Base-by-base conservation (phyloP, 2,329 filamentous ascomycete genomes). In the Colletotrichum paranaense region DNA sequence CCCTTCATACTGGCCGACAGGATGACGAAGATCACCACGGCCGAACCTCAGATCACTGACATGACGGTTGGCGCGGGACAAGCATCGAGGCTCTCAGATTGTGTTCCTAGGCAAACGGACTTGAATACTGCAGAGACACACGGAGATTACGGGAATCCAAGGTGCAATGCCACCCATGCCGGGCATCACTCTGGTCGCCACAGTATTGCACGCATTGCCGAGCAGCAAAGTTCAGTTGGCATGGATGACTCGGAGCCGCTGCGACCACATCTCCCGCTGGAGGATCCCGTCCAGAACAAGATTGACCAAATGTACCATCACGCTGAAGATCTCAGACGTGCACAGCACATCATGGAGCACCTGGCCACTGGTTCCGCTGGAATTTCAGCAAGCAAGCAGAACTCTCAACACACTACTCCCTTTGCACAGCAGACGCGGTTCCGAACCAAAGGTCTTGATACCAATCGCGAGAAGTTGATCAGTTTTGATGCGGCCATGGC, bases 311-410 rank as follows among this genome's bases (percentile, higher is more conserved):
- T 82, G 1, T 79, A 81, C 63, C 79, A 80, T 3, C 80, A 83
- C 73, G 79, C 80, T 8, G 75, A 82, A 52, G 79, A 81, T 28
- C 78, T 85, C 5, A 78, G 82, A 63, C 77, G 77, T 59, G 75
- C 79, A 22, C 78, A 80, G 35, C 82, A 84, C 71, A 81, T 81
- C 68, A 76, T 80, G 57, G 80, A 82, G 57, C 81, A 83, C 57
- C 75, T 84, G 14, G 77, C 79, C 16, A 78, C 77, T 49, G 74
- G 80, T 62, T 28, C 73, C 62, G 30, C 26, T 19, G 53, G 26
- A 12, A 8, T 24, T 24, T 16, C 56, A 38, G 32, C 28, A 28
- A 28, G 4, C 11, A 30, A 11, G 8, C 24, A 46, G 6, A 1
- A 11, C 2, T 42, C 62, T 8, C n/a, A 24, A 19, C n/a, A 46